Base-by-base conservation (phyloP, 768 basidiomycete species). In the Cystobasidium tubakii region DNA sequence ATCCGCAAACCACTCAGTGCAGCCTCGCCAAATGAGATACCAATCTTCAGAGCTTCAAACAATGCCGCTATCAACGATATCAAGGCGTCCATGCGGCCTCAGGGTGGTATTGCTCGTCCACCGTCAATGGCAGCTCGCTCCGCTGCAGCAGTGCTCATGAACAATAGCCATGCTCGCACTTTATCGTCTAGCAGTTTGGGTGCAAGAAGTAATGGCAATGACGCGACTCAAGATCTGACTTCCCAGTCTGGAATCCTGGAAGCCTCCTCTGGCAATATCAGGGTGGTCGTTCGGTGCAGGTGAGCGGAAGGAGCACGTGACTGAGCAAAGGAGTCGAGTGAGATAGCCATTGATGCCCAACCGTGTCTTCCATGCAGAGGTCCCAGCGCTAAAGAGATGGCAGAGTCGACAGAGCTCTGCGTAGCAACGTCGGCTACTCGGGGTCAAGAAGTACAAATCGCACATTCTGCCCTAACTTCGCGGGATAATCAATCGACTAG, bases 211-310 rank as follows among this genome's bases (percentile, higher is more conserved):
- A 55, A 60, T 29, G 69, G 44, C 31, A 55, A 29, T 13, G 69
- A 71, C 4, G 23, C 54, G 9, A 29, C 54, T 42, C 55, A 55
- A 23, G 63, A 39, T 46, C 25, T 43, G 31, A 65, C 10, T 27
- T 25, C 39, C 15, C 57, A 60, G 10, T 65, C 63, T 31, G 36
- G 43, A 12, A 65, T 27, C 7, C 23, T 39, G 43, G 63, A 65
- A 25, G 39, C 13, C 63, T 65, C 63, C 43, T 65, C 63, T 33
- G 66, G 75, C n/a, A 91, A 96, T 79, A 98, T 99, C 15, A 89
- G 92, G 81, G 95, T 99, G 21, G 91, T 92, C 12, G 86, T 98
- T 57, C 87, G 95, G 21, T 95, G 90, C 80, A 85, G 95, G 79
- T 87, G 87, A 76, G 83, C 57, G 17, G 17, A 1, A 19, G 29